Conservation (phyloP, 169 alveolate species). For the Cryptosporidium bovis region DNA sequence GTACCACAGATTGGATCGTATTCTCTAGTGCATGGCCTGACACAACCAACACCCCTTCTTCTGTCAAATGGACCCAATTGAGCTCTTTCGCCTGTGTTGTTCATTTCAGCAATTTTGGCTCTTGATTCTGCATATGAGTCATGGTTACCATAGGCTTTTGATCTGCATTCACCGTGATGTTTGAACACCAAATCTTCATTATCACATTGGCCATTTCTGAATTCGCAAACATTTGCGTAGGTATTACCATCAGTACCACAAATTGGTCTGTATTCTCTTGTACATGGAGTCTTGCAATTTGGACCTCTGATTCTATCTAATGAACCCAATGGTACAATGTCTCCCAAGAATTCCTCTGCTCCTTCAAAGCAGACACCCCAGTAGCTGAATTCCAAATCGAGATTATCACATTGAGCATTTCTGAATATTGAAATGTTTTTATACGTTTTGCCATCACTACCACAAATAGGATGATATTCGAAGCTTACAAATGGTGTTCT, state of each 20-base stretch:
- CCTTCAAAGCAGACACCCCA: slow-evolving; percentile 6
- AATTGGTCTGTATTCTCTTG: slow-evolving; percentile 27
- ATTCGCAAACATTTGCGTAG: background rate
- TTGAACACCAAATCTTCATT: slow-evolving; percentile 15
- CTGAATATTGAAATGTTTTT: slow-evolving; percentile 36
- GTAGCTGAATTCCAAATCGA: background rate
- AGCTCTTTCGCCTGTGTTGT: background rate
- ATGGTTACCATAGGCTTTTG: background rate
- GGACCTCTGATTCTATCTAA: slow-evolving; percentile 70
- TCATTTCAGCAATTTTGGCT: background rate
- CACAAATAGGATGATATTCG: slow-evolving; percentile 38
- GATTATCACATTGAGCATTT: slow-evolving; percentile 49
- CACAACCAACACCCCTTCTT: slow-evolving; percentile 45
- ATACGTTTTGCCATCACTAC: slow-evolving; percentile 41
- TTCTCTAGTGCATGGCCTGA: slow-evolving; percentile 34
- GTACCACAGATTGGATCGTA: slow-evolving; percentile 39
- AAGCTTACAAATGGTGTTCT: slow-evolving; percentile 27
- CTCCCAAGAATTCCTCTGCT: background rate
- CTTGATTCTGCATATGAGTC: background rate
- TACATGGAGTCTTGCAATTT: slow-evolving; percentile 11
- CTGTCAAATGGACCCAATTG: slow-evolving; percentile 44
- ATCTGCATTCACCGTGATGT: slow-evolving; percentile 40
- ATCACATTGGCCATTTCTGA: slow-evolving; percentile 72
- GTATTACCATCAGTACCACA: slow-evolving; percentile 71
- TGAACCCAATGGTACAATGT: slow-evolving; percentile 48